Conservation (phyloP, 495 filamentous ascomycete species). For the Penicillium daleae region DNA sequence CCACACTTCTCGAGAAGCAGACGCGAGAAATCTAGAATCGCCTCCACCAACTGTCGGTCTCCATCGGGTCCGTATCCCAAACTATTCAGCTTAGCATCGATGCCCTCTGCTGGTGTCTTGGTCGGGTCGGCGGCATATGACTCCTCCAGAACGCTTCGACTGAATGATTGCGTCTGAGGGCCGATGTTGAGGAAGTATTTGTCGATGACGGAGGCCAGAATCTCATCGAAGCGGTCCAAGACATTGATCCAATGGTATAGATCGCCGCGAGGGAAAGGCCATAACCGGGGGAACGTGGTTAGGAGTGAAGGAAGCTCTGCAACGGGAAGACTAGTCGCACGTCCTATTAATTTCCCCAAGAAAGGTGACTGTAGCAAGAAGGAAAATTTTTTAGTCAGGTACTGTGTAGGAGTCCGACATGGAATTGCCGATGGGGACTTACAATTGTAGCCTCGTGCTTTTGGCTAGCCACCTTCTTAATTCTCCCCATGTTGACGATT, state of each 20-base stretch:
- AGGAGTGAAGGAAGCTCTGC: conserved; percentile 77
- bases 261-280: conserved; percentile 97
- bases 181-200: conserved; percentile 81
- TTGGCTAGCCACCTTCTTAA: conserved; percentile 89
- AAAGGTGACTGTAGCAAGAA: conserved; percentile 72
- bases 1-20: conserved; percentile 92
- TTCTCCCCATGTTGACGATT: conserved; percentile 80
- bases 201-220: conserved; percentile 78
- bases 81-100: conserved; percentile 56
- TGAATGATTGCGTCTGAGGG: conserved; percentile 77
- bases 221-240: conserved; percentile 89
- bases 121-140: conserved; percentile 49
- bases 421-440: conserved; percentile 46
- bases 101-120: conserved; percentile 46
- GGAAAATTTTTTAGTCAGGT: conserved; percentile 35
- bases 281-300: conserved; percentile 77
- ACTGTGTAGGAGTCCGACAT: background rate
- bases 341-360: conserved; percentile 74
- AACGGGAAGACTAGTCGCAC: conserved; percentile 68
- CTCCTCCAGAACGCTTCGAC: conserved; percentile 62
- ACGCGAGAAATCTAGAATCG: conserved; percentile 80
- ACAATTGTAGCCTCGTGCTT: conserved; percentile 95
- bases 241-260: conserved; percentile 98
- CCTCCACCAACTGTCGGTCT: conserved; percentile 77
- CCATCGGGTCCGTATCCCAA: conserved; percentile 71